These are phyloP conservation scores for Pythium dissotocum DNA, from an alignment of 352 stramenopile genomes.

Conservation along the genomic window DNA sequence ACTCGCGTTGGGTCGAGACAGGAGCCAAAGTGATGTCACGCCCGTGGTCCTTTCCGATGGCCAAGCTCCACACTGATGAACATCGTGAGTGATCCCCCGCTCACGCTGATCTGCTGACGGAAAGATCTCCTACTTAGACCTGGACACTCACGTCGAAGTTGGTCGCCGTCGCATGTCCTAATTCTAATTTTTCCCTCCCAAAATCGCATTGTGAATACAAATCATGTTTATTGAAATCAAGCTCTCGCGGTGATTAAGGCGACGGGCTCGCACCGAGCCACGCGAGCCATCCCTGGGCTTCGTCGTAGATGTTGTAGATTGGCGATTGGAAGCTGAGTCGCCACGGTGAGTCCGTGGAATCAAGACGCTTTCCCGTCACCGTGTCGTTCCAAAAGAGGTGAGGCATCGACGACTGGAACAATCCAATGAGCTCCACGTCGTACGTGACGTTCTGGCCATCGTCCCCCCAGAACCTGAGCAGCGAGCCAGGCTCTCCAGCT, in stretches of 20 bases:
- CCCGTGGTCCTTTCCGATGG: too few relatives aligned
- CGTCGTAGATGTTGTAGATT: conserved; percentile 9
- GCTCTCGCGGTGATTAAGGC: background rate
- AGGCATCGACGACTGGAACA: conserved; percentile 10
- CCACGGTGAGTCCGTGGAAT: conserved; percentile 17
- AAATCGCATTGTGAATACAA: too few relatives aligned
- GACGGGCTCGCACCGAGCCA: conserved; percentile 11
- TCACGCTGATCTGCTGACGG: too few relatives aligned
- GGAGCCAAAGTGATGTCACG: too few relatives aligned
- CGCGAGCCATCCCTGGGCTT: conserved; percentile 11
- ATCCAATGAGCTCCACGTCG: conserved; percentile 4
- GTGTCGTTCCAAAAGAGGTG: background rate
- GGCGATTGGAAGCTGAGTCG: conserved; percentile 17
- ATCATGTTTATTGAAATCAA: too few relatives aligned
- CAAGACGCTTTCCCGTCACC: background rate
- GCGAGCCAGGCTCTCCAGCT: background rate
- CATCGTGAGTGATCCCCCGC: too few relatives aligned
- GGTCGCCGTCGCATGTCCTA: too few relatives aligned
- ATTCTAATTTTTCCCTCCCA: too few relatives aligned
- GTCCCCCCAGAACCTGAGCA: background rate
- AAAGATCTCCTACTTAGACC: too few relatives aligned
- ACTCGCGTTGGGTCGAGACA: too few relatives aligned
- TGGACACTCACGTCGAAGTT: too few relatives aligned
- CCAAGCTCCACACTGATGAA: too few relatives aligned
- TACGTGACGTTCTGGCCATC: conserved; percentile 1